Percentiles rank a stretch among this genome's conserved stretches.
Conservation (phyloP, 805 yeast species). For the Candida oleophila region DNA sequence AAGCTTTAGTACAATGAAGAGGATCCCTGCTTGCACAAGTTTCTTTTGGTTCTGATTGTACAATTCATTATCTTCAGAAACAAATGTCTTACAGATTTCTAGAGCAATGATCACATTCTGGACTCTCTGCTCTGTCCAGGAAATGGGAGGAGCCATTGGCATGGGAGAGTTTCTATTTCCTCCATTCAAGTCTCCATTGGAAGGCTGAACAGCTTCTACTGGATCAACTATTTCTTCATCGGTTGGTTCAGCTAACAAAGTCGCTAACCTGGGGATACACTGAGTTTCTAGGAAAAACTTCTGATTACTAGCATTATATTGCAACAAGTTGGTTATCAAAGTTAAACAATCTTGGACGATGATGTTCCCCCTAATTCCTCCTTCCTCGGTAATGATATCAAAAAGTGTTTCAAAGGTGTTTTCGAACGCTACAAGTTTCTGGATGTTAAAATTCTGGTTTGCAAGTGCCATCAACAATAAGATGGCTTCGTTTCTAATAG, state of each 20-base stretch:
- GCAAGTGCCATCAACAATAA: conserved; percentile 80
- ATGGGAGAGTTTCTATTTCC: background rate
- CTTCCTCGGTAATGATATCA: conserved; percentile 79
- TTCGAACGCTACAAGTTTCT: conserved; percentile 91
- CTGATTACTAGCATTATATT: conserved; percentile 87
- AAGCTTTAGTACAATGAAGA: conserved; percentile 64
- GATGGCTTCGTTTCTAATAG: conserved; percentile 85
- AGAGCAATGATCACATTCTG: conserved; percentile 65
- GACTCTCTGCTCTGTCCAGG: conserved; percentile 77
- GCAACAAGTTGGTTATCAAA: conserved; percentile 66
- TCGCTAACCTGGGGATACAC: conserved; percentile 64
- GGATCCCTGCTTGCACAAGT: conserved; percentile 58
- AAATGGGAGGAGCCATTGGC: conserved; percentile 35
- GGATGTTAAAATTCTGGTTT: conserved; percentile 79
- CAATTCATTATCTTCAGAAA: conserved; percentile 66
- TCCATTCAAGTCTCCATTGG: background rate
- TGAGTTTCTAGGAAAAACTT: conserved; percentile 83
- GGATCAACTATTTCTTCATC: conserved; percentile 22
- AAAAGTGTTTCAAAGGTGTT: conserved; percentile 84
- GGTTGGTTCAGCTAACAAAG: conserved; percentile 61
- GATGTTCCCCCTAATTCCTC: conserved; percentile 83
- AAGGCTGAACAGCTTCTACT: background rate
- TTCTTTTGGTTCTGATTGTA: conserved; percentile 60
- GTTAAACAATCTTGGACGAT: conserved; percentile 90
- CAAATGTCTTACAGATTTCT: conserved; percentile 72